Base-by-base conservation (phyloP, 768 basidiomycete species). In the Cystofilobasidium ferigula region DNA sequence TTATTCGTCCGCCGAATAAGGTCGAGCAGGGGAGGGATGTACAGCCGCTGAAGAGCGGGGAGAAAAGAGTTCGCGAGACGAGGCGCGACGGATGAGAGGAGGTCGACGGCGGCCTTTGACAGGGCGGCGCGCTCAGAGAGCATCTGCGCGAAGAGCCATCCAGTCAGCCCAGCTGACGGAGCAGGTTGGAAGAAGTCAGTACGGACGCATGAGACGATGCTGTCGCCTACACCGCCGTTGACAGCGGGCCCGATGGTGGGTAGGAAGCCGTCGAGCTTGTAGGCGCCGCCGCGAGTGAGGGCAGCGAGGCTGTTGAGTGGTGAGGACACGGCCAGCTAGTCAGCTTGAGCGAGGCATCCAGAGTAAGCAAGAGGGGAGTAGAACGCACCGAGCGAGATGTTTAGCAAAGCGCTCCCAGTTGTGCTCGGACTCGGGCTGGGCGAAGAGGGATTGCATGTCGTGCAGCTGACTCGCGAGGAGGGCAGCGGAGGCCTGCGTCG, bases 1-100 rank as follows among this genome's bases (percentile, higher is more conserved):
- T 89, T 91, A 79, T 86, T 90, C 24, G 88, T 81, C 26, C 87
- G 83, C 22, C 82, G 79, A 69, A 86, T 88, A 28, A 89, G 76
- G 1, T 77, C 76, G 16, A 92, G 78, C 24, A 92, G 78, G 9
- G 83, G 76, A 0, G 88, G 89, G 48, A 90, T 70, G 71, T 86
- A 85, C 16, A 84, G 72, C n/a, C 81, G 74, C 9, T 88, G 75
- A 26, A 90, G 78, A 2, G 83, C 80, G 45, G 86, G 86, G 71
- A 28, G 56, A 40, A 89, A 90, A 10, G 79, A 78, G 8, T 76
- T 70, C 24, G 82, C 86, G 20, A 91, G 78, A 0, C 79, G 82
- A 0, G 78, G 76, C 13, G 83, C 84, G 26, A 86, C 71, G 0
- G 78, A 74, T 20, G 73, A 74, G n/a, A 91, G 70, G 40, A 87